Evolutionary conservation across 176 grass and related monocot species (phyloP).

Genomic region (Paspalum vaginatum): DNA sequence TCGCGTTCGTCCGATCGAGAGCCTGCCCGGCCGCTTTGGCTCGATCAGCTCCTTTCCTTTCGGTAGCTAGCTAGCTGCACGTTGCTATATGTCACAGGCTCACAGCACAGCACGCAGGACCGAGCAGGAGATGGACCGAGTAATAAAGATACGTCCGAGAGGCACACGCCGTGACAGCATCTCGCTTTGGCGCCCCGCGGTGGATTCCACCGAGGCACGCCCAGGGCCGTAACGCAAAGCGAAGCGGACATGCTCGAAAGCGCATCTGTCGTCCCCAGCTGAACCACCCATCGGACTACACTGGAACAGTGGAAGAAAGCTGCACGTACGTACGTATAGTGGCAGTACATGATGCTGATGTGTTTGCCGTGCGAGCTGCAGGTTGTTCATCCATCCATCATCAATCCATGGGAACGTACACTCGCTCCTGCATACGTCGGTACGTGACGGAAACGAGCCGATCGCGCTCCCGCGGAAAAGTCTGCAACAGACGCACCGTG

Average conservation of each 20-base stretch:
- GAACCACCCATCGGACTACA: neutral
- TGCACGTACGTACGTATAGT: too few species aligned
- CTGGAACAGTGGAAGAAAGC: neutral
- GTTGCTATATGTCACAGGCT: neutral
- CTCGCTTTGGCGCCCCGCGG: neutral
- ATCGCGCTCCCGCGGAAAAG: neutral
- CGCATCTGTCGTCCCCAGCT: neutral
- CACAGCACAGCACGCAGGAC: too few species aligned
- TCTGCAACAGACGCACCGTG: neutral
- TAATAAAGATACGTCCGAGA: neutral
- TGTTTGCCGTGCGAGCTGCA: too few species aligned
- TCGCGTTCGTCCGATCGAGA: neutral
- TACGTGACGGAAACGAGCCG: neutral
- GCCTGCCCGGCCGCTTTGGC: neutral
- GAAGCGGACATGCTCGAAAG: neutral
- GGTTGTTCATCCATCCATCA: too few species aligned
- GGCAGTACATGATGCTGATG: too few species aligned
- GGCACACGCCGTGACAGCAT: neutral
- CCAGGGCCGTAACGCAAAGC: neutral
- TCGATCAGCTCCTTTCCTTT: neutral
- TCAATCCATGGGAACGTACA: too few species aligned
- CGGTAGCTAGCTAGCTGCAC: neutral
- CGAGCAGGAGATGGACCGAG: neutral
- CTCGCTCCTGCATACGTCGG: too few species aligned
- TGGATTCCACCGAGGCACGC: slow-evolving; percentile 19